Evolutionary conservation across 2,329 filamentous ascomycete genomes (phyloP), one percentile per base, ranked within the genome.

Genomic region (Stagonosporopsis chrysanthemi): DNA sequence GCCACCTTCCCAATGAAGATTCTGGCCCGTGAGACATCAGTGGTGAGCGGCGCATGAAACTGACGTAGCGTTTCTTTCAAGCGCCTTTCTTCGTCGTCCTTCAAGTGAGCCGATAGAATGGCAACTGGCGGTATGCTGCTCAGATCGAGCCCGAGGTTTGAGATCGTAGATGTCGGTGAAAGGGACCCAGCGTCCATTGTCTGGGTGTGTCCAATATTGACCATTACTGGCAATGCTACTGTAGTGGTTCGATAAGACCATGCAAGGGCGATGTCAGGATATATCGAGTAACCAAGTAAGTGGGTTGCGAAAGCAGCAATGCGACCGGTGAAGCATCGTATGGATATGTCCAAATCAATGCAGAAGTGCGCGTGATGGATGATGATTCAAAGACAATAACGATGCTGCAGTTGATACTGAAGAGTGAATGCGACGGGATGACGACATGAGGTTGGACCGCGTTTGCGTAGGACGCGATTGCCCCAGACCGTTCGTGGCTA

Each of bases 1-100:
- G 82, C 82, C 31, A 96, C 83, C 63, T 88, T 91, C 2, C 90
- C 92, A 28, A 98, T 73, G 2, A 97, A 81, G 3, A 97, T 75
- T 4, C 84, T 81, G 0, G 92, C 92, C 74, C 94, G 89, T 14
- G 81, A 80, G 49, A 89, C 80, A 72, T 94, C 85, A 56, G 89
- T 88, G 0, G 91, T 93, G 50, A 95, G 72, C 0, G 82, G 83
- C 6, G 84, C 86, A 49, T 78, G 78, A 50, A 77, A 74, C 6
- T 75, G 70, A 4, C 83, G 80, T 9, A 96, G 84, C 22, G 82
- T 82, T 24, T 87, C 83, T 71, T 92, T 88, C 14, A 91, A 73
- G 29, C 82, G 75, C 46, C 88, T 84, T 9, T 90, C 79, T 61
- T 89, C 84, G 6, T 88, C 83, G 1, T 84, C 76, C 1, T 82